Evolutionary conservation across 225 moss, liverwort and hornwort genomes (phyloP).

Genomic region (Polytrichum formosum): DNA sequence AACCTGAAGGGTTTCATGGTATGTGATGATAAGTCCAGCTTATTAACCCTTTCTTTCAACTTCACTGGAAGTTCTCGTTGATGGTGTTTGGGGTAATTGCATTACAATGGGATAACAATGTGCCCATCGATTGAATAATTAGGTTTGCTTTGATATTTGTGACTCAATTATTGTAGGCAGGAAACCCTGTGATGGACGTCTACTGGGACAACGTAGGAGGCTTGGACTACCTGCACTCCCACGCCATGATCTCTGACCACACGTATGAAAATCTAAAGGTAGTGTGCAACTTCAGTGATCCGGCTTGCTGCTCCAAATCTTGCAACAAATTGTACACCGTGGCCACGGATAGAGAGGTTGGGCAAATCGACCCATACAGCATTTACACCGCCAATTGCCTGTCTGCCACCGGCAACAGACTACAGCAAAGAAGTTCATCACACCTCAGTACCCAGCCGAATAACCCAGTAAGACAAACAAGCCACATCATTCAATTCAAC

Average conservation of each 20-base stretch:
- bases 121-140: too few species aligned
- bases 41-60: background rate
- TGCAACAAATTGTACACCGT: conserved; percentile 29
- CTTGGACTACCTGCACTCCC: conserved; percentile 68
- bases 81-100: too few species aligned
- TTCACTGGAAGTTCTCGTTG: too few species aligned
- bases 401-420: conserved; percentile 11
- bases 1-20: conserved; percentile 50
- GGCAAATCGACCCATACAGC: conserved; percentile 47
- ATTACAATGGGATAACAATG: too few species aligned
- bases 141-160: too few species aligned
- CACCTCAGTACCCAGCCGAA: conserved; percentile 26
- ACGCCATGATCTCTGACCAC: conserved; percentile 77
- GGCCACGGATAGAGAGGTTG: conserved; percentile 48
- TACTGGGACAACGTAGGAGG: conserved; percentile 51
- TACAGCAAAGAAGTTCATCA: conserved; percentile 5
- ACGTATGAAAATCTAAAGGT: conserved; percentile 41
- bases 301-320: conserved; percentile 41
- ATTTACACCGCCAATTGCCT: conserved; percentile 47
- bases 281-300: conserved; percentile 51
- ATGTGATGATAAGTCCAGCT: conserved; percentile 4
- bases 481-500: background rate
- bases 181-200: conserved; percentile 61
- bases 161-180: conserved; percentile 28
- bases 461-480: conserved; percentile 32